Conservation (phyloP, 208 protist species). For the Phytomonas serpens region DNA sequence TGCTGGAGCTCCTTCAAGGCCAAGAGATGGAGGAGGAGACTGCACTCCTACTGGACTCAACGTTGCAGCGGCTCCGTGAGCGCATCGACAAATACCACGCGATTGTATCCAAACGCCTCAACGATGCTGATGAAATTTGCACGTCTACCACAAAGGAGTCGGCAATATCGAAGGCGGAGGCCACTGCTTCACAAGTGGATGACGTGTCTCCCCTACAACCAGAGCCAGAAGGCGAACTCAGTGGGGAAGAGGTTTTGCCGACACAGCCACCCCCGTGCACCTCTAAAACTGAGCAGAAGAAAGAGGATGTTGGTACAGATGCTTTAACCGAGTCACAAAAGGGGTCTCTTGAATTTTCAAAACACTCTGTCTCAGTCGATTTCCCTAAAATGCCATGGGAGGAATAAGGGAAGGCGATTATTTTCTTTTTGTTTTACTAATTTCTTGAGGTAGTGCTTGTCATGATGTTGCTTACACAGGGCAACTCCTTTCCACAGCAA, state of each 20-base stretch:
- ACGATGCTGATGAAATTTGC: not conserved
- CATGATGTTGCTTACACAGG: not conserved
- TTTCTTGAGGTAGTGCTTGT: not conserved
- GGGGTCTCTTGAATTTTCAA: not conserved
- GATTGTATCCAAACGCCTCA: slow-evolving; percentile 2
- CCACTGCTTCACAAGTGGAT: not conserved
- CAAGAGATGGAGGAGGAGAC: slow-evolving; percentile 28
- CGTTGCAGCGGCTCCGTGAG: slow-evolving; percentile 27
- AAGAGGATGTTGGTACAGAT: not conserved
- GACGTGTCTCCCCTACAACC: not conserved
- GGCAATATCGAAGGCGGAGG: not conserved
- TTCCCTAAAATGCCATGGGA: slow-evolving; percentile 86
- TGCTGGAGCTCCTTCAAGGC: slow-evolving; percentile 33
- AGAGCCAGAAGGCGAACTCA: not conserved
- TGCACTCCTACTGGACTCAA: slow-evolving; percentile 18
- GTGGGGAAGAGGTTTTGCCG: not conserved
- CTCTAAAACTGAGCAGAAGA: not conserved
- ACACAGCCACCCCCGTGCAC: not conserved
- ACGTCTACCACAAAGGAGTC: not conserved
- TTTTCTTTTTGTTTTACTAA: slow-evolving; percentile 6
- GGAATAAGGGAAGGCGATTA: slow-evolving; percentile 37
- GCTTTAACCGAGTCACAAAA: slow-evolving; percentile 4
- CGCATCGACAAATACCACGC: slow-evolving; percentile 16
- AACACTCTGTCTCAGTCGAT: slow-evolving; percentile 15
- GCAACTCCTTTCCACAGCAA: not conserved